Evolutionary conservation across 495 filamentous ascomycete species (phyloP).

Genomic region (Penicillium chermesinum): DNA sequence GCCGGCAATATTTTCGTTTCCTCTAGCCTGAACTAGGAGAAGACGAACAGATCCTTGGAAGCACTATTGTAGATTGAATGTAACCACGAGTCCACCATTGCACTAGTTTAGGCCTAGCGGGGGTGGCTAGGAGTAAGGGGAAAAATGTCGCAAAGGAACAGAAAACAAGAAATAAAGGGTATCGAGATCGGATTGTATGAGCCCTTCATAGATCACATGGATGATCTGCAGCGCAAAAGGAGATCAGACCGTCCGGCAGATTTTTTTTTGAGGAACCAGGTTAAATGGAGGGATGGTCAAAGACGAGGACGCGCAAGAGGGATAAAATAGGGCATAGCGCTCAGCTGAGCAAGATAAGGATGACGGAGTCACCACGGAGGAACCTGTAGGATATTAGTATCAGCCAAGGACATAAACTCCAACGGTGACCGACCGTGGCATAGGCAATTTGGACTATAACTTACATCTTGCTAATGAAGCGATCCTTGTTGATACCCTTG

Average conservation of each 20-base stretch:
- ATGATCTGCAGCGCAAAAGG: constrained; percentile 14
- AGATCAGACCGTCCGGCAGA: constrained; percentile 14
- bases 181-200: constrained; percentile 25
- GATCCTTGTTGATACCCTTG: constrained; percentile 91
- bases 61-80: constrained; percentile 12
- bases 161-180: constrained; percentile 7
- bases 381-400: constrained; percentile 55
- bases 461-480: constrained; percentile 98
- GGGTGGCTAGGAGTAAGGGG: constrained; percentile 23
- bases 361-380: constrained; percentile 87
- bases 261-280: constrained; percentile 8
- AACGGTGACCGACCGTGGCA: not conserved
- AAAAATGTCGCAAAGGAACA: constrained; percentile 3
- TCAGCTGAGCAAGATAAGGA: constrained; percentile 85
- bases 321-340: constrained; percentile 3
- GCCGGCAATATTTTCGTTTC: constrained; percentile 18
- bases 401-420: constrained; percentile 1
- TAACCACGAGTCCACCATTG: constrained; percentile 9
- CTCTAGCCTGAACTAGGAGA: constrained; percentile 3
- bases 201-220: not conserved
- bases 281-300: constrained; percentile 8
- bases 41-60: not conserved
- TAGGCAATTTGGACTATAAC: constrained; percentile 24
- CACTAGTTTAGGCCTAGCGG: constrained; percentile 7
- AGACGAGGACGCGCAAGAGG: constrained; percentile 12